phyloP scores from a whole-genome alignment of 1,284 basidiomycete species.

The Cryptococcus floricola region DNA sequence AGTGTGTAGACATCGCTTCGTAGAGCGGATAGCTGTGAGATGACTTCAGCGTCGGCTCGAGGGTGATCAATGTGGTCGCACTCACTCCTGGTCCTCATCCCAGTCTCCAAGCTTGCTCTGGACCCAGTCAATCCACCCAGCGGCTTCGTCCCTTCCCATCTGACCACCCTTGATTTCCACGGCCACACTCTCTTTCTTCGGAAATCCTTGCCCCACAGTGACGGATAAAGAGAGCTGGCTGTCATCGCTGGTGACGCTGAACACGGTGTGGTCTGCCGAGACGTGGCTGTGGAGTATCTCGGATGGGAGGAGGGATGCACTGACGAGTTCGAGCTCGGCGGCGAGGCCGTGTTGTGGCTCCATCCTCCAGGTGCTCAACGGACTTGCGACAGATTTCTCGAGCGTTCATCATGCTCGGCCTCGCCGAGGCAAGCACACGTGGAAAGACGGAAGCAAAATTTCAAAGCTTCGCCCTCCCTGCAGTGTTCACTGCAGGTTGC shows the following conservation, averaged over 20 bases:
- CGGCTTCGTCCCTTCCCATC: conserved; percentile 51
- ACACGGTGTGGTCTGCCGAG: conserved; percentile 5
- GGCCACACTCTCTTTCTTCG: conserved; percentile 11
- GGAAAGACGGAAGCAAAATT: conserved; percentile 4
- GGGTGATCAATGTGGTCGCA: conserved; percentile 35
- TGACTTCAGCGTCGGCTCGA: conserved; percentile 23
- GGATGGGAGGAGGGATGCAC: conserved; percentile 59
- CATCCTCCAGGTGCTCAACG: neutral
- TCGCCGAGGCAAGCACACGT: neutral
- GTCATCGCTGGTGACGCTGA: conserved; percentile 50
- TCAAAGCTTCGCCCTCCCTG: no score
- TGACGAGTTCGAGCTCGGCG: conserved; percentile 41
- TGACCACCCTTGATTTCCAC: conserved; percentile 49
- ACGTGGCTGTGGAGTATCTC: conserved; percentile 53
- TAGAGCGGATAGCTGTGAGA: conserved; percentile 58
- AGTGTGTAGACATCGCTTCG: conserved; percentile 57
- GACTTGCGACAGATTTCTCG: no score
- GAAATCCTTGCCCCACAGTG: conserved; percentile 49
- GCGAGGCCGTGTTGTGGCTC: conserved; percentile 19
- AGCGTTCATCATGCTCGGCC: no score
- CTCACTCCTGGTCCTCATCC: conserved; percentile 53
- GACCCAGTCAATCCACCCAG: conserved; percentile 56
- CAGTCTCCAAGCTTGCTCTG: conserved; percentile 49
- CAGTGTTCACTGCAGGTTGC: no score
- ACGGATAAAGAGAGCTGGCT: conserved; percentile 47